Base-by-base conservation (phyloP, 257 asterid genomes). In the Echites panduratus region DNA sequence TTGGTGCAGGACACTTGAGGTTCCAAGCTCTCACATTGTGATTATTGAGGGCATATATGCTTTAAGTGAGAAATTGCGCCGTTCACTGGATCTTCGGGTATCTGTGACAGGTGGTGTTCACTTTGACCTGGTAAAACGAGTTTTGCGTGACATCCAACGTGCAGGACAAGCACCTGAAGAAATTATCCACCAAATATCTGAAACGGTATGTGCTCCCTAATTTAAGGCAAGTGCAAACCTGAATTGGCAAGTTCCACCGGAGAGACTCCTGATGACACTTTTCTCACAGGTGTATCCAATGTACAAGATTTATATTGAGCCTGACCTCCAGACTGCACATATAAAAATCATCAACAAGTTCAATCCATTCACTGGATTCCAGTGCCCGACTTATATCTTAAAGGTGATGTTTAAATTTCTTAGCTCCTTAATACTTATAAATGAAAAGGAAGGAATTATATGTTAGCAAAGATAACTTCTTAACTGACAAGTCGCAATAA, bases 101-200 rank as follows among this genome's bases (percentile, higher is more conserved):
- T 95, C 99, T 53, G 96, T 95, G 73, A 95, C 95, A 0, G 99
- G 99, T 70, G 99, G 99, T 32, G 98, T 95, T 66, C 99, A 95
- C 84, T 92, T 95, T 83, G 99, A 95, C 81, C 98, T 95, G 44
- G 99, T 95, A 62, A 95, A 95, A 83, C 88, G 97, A 78, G 98
- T 95, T 81, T 83, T 95, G 75, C 85, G 99, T 76, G 98, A 92
- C 84, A 95, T 95, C 79, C 97, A 92, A 71, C 92, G 98, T 73
- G 99, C 93, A 61, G 98, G 95, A 54, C 99, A 95, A 84, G 95
- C 89, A 81, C 99, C 99, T 7, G 95, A 92, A 78, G 98, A 95
- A 87, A 95, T 95, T 78, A 95, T 95, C 74, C 98, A 94, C 73
- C 99, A 94, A 78, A 94, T 94, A 80, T 94, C 99, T 70, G 99